Evolutionary conservation across 441 rosid species (phyloP), one percentile per base, ranked within the genome.

Genomic region (Mallotus japonicus): DNA sequence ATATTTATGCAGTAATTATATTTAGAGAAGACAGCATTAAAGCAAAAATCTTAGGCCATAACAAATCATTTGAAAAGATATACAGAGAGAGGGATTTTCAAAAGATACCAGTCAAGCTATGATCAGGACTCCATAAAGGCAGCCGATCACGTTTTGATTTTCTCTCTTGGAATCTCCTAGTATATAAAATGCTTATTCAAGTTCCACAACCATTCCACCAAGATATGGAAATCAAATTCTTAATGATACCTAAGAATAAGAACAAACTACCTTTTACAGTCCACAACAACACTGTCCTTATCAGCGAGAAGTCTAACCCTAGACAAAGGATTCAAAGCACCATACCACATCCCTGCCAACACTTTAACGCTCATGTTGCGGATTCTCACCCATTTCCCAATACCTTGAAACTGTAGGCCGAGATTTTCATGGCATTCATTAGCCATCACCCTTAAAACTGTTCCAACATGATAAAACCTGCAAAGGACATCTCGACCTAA

Each of bases 311-410:
- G 60, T 37, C 72, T 42, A 53, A 69, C 37, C 51, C 65, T 69
- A 15, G 77, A 69, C 42, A 49, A 40, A 51, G 72, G 4, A 44
- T 44, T 56, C 4, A 76, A 46, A 16, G n/a, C 34, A 22, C 75
- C 72, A 51, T 4, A 54, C 72, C 72, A 76, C 54, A 73, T 64
- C 22, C 76, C 74, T 0, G 58, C 57, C 0, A 46, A 64, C 19
- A 22, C 58, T 65, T 69, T 20, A 62, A 46, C 62, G 7, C 20
- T 28, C 65, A 76, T 69, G 24, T 62, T 55, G 32, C 69, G 59
- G 20, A 78, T 51, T 46, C 51, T 74, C 56, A 71, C 67, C 78
- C 81, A 78, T 49, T 56, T 74, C 47, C 55, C 76, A 46, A 67
- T 24, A 19, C 67, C 63, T 5, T 9, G 55, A 24, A 76, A 69